These are phyloP conservation scores for Fagus crenata DNA, from an alignment of 306 rosid species.

Conservation along the genomic window DNA sequence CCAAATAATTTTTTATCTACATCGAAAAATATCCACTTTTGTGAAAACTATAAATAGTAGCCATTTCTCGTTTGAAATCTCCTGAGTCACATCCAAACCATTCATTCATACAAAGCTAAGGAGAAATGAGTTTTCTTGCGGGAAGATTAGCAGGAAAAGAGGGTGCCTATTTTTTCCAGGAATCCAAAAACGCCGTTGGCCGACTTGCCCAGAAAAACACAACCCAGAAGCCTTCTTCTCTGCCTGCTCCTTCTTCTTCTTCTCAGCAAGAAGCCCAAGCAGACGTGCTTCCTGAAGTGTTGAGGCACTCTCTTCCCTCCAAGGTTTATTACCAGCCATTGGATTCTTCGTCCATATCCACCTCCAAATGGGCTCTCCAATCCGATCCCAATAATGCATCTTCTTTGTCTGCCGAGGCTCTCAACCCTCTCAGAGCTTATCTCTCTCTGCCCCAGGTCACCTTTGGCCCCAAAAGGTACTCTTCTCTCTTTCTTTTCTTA, in stretches of 20 bases:
- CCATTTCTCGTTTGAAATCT: background rate
- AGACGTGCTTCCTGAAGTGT: slow-evolving; percentile 82
- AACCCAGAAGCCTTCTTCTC: slow-evolving; percentile 33
- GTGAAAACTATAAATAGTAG: too few species aligned
- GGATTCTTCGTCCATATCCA: slow-evolving; percentile 43
- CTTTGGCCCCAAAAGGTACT: slow-evolving; percentile 85
- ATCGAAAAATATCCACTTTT: too few species aligned
- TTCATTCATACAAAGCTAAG: background rate
- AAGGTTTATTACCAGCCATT: slow-evolving; percentile 41
- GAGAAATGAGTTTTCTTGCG: slow-evolving; percentile 76
- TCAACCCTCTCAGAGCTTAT: slow-evolving; percentile 76
- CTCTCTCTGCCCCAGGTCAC: slow-evolving; percentile 81
- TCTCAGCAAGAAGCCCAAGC: slow-evolving; percentile 39
- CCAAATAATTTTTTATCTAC: too few species aligned
- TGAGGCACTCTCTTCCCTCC: slow-evolving; percentile 76
- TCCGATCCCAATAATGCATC: slow-evolving; percentile 38
- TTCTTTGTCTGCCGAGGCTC: slow-evolving; percentile 48
- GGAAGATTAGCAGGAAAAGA: slow-evolving; percentile 88
- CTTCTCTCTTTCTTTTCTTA: background rate
- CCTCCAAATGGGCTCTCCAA: slow-evolving; percentile 79
- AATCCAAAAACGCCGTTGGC: slow-evolving; percentile 79
- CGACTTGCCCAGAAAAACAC: slow-evolving; percentile 47
- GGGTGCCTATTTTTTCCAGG: slow-evolving; percentile 82
- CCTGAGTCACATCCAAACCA: background rate
- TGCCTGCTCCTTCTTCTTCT: slow-evolving; percentile 25